Evolutionary conservation across 129 eudicot genomes (phyloP).

Genomic region (Calendula officinalis): DNA sequence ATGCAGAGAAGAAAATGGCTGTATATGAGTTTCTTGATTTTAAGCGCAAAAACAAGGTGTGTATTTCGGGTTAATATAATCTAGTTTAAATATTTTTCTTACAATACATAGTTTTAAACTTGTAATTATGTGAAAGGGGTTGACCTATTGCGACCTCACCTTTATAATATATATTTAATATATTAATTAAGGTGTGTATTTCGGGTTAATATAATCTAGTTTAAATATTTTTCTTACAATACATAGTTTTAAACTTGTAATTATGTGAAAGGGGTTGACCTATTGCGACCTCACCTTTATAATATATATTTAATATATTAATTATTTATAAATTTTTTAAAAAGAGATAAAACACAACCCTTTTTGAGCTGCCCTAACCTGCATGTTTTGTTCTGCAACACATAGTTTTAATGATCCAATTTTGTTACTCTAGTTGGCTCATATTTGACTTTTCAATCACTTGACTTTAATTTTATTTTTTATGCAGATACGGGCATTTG

Average conservation of each 20-base stretch:
- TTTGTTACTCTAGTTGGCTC: constrained; percentile 5
- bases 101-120: too few relatives aligned
- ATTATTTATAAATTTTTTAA: background rate
- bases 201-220: background rate
- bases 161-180: background rate
- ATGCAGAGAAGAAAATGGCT: constrained; percentile 84
- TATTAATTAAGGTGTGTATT: background rate
- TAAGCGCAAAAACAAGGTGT: constrained; percentile 94
- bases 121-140: too few relatives aligned
- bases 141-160: too few relatives aligned
- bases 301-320: background rate
- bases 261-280: too few relatives aligned
- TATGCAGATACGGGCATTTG: constrained; percentile 90
- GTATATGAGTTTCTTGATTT: constrained; percentile 87
- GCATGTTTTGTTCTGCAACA: background rate
- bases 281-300: background rate
- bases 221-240: constrained; percentile 2
- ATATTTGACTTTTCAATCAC: background rate
- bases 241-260: too few relatives aligned
- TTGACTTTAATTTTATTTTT: constrained; percentile 11
- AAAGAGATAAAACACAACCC: background rate
- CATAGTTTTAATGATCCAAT: background rate
- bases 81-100: constrained; percentile 4
- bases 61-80: constrained; percentile 1
- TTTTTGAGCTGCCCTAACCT: background rate